These are phyloP conservation scores for Lithocarpus polystachyus DNA, from an alignment of 306 rosid genomes.

Conservation along the genomic window DNA sequence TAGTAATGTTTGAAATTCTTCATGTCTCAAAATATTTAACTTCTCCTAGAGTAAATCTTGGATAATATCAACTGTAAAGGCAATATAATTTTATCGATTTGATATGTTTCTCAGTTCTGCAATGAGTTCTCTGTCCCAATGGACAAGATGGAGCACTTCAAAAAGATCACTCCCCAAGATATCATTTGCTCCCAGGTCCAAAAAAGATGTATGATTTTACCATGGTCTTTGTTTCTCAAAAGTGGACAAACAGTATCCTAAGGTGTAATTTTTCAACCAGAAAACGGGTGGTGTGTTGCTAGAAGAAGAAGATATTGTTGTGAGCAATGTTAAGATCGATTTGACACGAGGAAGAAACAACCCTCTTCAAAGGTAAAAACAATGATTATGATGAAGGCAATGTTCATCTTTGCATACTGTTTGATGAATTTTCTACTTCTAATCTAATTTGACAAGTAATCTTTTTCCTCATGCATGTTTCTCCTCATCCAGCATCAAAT, in stretches of 20 bases:
- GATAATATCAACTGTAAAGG: not conserved
- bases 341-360: too few relatives aligned
- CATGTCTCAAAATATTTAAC: not conserved
- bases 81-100: not conserved
- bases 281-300: slow-evolving; percentile 35
- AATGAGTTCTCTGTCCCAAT: slow-evolving; percentile 88
- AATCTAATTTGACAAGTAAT: too few relatives aligned
- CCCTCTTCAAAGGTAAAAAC: too few relatives aligned
- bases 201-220: slow-evolving; percentile 1
- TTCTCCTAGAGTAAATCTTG: not conserved
- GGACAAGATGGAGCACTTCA: slow-evolving; percentile 58
- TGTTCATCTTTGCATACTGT: too few relatives aligned
- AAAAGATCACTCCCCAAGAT: slow-evolving; percentile 67
- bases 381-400: too few relatives aligned
- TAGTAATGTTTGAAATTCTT: not conserved
- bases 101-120: slow-evolving; percentile 56
- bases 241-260: not conserved
- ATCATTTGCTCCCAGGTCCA: slow-evolving; percentile 84
- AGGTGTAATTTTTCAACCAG: slow-evolving; percentile 29
- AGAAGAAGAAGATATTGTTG: not conserved
- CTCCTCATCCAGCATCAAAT: too few relatives aligned
- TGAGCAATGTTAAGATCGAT: slow-evolving; percentile 47
- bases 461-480: too few relatives aligned
- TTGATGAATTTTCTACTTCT: too few relatives aligned
- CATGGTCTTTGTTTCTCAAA: not conserved